Conservation (phyloP, 2,329 filamentous ascomycete genomes). For the Hypoxylon sp. region DNA sequence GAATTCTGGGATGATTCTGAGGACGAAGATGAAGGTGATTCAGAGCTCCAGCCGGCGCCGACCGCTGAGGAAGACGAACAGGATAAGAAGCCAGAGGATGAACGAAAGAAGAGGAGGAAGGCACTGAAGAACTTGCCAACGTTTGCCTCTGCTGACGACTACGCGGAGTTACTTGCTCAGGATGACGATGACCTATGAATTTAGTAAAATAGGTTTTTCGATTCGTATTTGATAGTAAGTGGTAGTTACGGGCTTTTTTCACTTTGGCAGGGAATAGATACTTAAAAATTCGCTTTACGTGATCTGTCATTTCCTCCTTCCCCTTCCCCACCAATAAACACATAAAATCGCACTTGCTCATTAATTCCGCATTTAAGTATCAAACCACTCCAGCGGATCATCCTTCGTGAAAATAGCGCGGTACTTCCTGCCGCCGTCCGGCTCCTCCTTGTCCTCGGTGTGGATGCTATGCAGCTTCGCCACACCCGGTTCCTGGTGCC, state of each 20-base stretch:
- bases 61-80: constrained; percentile 61
- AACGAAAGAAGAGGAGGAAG: constrained; percentile 76
- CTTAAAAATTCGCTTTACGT: constrained; percentile 23
- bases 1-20: constrained; percentile 56
- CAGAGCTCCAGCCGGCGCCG: constrained; percentile 59
- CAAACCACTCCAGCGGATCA: constrained; percentile 69
- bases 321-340: not conserved
- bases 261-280: constrained; percentile 14
- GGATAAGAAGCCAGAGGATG: constrained; percentile 59
- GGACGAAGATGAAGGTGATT: constrained; percentile 59
- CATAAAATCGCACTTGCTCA: not conserved
- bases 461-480: constrained; percentile 64
- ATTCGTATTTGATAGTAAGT: not conserved
- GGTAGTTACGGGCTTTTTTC: constrained; percentile 1
- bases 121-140: constrained; percentile 91
- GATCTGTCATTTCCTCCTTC: not conserved
- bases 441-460: constrained; percentile 62
- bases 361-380: constrained; percentile 56
- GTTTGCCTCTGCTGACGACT: constrained; percentile 95
- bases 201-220: too few species aligned
- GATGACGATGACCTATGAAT: constrained; percentile 66
- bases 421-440: constrained; percentile 61
- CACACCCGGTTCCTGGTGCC: constrained; percentile 54
- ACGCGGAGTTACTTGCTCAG: constrained; percentile 84
- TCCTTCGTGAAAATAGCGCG: constrained; percentile 63